Percentiles rank a stretch among this genome's conserved stretches.
phyloP scores from a whole-genome alignment of 2,329 filamentous ascomycete genomes.

The Apiospora pterosperma region DNA sequence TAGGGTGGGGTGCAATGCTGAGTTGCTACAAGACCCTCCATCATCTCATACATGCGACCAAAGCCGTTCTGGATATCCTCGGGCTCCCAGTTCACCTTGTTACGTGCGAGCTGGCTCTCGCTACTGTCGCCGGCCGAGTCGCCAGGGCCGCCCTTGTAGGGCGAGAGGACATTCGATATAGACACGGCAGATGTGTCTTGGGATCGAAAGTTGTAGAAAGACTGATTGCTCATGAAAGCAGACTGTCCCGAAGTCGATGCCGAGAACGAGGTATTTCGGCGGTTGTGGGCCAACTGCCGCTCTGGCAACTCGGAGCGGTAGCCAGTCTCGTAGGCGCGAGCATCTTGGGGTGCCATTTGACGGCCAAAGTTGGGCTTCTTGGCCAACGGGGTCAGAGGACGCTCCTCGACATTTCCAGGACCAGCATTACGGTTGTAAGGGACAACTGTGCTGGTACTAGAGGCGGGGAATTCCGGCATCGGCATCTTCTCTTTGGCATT shows the following conservation, averaged over 20 bases:
- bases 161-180: background rate
- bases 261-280: background rate
- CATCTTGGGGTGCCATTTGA: background rate
- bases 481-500: background rate
- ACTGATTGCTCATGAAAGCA: background rate
- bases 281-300: background rate
- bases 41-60: conserved; percentile 21
- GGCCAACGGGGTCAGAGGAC: conserved; percentile 1
- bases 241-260: conserved; percentile 3
- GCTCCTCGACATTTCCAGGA: background rate
- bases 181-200: background rate
- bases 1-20: conserved; percentile 16
- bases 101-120: conserved; percentile 12
- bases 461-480: background rate
- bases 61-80: conserved; percentile 20
- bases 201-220: background rate
- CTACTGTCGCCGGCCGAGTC: background rate
- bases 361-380: conserved; percentile 4
- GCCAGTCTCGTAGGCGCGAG: background rate
- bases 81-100: conserved; percentile 20
- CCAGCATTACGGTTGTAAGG: background rate
- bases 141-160: background rate
- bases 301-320: background rate
- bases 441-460: background rate
- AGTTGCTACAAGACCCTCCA: conserved; percentile 25